Conservation (phyloP, 2,329 filamentous ascomycete genomes). For the Calonectria naviculata region DNA sequence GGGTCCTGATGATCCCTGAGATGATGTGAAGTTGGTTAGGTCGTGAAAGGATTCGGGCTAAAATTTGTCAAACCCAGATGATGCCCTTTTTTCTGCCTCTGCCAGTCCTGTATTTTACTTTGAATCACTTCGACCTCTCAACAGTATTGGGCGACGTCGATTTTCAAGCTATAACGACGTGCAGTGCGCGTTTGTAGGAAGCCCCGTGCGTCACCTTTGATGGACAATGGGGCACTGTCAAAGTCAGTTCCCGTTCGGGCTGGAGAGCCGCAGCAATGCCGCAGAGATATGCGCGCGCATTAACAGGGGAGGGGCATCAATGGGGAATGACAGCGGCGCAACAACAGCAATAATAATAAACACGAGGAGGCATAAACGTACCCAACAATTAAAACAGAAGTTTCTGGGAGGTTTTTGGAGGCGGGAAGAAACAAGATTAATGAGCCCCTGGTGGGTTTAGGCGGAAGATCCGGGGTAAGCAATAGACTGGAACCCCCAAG, state of each 20-base stretch:
- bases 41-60: constrained; percentile 4
- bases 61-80: constrained; percentile 3
- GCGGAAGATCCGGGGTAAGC: constrained; percentile 12
- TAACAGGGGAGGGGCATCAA: neutral
- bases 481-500: neutral
- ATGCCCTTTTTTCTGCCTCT: neutral
- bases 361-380: neutral
- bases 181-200: constrained; percentile 8
- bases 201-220: constrained; percentile 37
- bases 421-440: neutral
- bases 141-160: neutral
- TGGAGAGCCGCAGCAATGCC: constrained; percentile 1
- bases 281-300: neutral
- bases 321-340: neutral
- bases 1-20: constrained; percentile 33
- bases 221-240: neutral
- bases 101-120: neutral
- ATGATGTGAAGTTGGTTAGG: constrained; percentile 6
- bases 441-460: neutral
- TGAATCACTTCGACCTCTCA: neutral
- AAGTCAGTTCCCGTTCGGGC: constrained; percentile 12
- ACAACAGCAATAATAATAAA: neutral
- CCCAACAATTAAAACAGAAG: neutral
- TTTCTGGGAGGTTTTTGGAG: neutral
- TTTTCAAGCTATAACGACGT: neutral